These are phyloP conservation scores for Trichoderma sp. DNA, from an alignment of 2,329 filamentous ascomycete genomes.

Conservation along the genomic window DNA sequence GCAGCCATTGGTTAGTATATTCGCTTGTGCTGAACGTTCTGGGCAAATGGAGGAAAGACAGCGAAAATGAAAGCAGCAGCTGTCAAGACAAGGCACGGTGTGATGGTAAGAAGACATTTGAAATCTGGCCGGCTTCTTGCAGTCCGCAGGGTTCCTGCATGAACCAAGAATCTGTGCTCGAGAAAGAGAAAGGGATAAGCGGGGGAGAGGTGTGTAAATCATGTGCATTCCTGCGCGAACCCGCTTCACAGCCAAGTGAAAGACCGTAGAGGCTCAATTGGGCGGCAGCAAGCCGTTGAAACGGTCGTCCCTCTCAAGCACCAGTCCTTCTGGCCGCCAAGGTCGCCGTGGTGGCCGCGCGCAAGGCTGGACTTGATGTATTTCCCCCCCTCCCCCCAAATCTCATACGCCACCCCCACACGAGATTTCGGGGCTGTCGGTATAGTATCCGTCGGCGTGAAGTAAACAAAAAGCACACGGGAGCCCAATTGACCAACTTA, in stretches of 20 bases:
- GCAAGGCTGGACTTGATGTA: constrained; percentile 7
- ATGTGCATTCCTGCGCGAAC: background rate
- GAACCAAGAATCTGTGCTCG: background rate
- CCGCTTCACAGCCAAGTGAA: background rate
- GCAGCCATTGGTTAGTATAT: constrained; percentile 29
- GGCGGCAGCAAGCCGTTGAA: constrained; percentile 4
- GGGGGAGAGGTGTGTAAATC: background rate
- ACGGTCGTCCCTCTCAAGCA: background rate
- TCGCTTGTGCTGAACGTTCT: background rate
- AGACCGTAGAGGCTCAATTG: background rate
- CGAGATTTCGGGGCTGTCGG: constrained; percentile 29
- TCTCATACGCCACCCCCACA: constrained; percentile 26
- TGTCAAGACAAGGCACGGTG: background rate
- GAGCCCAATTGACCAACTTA: constrained; percentile 53
- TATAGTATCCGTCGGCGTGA: constrained; percentile 31
- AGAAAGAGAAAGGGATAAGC: background rate
- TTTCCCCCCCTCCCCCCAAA: constrained; percentile 16
- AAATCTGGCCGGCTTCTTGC: constrained; percentile 38
- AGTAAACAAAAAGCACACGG: constrained; percentile 25
- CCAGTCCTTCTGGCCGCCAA: background rate
- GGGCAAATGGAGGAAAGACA: background rate
- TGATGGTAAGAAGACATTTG: background rate
- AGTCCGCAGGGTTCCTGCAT: constrained; percentile 18
- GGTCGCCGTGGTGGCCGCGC: constrained; percentile 22
- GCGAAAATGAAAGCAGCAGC: background rate